Percentiles rank a stretch among this genome's conserved stretches.
Evolutionary conservation across 2,329 filamentous ascomycete genomes (phyloP).

Genomic region (Aspergillus neoniger): DNA sequence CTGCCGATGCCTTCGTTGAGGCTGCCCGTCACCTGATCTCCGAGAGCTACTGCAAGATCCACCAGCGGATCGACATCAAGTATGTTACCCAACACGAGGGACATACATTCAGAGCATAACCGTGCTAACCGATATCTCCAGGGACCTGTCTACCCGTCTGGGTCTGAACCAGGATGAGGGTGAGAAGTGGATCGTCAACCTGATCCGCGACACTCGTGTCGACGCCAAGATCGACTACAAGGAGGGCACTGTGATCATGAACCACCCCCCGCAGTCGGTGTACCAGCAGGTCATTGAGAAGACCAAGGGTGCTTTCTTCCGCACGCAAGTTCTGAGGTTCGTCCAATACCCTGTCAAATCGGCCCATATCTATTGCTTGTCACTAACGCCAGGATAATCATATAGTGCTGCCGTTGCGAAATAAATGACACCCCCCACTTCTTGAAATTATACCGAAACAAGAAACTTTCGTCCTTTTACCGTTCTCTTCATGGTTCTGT

Average conservation of each 20-base stretch:
- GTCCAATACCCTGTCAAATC: constrained; percentile 2
- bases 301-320: constrained; percentile 98
- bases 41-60: constrained; percentile 99
- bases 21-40: constrained; percentile 94
- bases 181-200: constrained; percentile 99
- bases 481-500: constrained; percentile 36
- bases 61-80: constrained; percentile 97
- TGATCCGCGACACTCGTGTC: constrained; percentile 94
- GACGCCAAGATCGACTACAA: constrained; percentile 99
- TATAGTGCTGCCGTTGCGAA: constrained; percentile 53
- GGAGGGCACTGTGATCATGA: constrained; percentile 98
- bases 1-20: constrained; percentile 87
- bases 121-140: constrained; percentile 34
- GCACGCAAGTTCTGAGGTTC: constrained; percentile 84
- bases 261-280: constrained; percentile 96
- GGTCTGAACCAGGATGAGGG: constrained; percentile 91
- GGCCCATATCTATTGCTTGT: neutral
- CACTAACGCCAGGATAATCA: neutral
- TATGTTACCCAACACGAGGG: constrained; percentile 41
- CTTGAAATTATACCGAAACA: constrained; percentile 13
- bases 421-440: constrained; percentile 33
- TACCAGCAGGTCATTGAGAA: constrained; percentile 99
- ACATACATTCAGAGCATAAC: no score
- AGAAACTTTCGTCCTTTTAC: constrained; percentile 34
- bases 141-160: constrained; percentile 85